Evolutionary conservation across 2,329 filamentous ascomycete genomes (phyloP), one percentile per base, ranked within the genome.

Genomic region (Zasmidium cellare): DNA sequence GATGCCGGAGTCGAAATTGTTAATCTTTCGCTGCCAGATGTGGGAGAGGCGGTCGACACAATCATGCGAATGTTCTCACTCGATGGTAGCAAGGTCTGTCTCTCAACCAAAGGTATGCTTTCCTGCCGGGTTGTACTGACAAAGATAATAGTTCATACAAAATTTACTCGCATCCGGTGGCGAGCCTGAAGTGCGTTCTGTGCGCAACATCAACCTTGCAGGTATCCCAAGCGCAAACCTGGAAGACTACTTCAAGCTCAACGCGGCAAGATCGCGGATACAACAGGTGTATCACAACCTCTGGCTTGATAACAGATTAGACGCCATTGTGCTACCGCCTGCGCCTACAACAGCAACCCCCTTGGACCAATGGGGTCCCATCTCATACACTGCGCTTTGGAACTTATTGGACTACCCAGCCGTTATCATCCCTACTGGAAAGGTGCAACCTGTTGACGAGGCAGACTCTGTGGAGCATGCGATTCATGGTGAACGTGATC

Each of bases 301-400:
- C 0, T 76, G 79, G 68, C 67, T 73, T 1, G 67, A 76, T 16
- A 65, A 80, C 18, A 64, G 71, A 3, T 68, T 85, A 3, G 82
- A 85, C 68, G 78, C 77, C 0, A 67, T 85, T 0, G 50, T 86
- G 18, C 75, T 75, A 51, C 76, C 79, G 3, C 74, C 76, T 3
- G 77, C 80, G 6, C 79, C 80, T 61, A 76, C 71, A 14, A 83
- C 80, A 0, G 82, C 83, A 0, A 76, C 80, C 0, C 71, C 71
- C 20, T 79, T 84, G 64, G 82, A 85, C 64, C 76, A 72, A 0
- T 85, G 79, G 67, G 76, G 78, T 0, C 24, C 74, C 0, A 72
- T 77, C 1, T 67, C 75, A 0, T 82, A 81, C 52, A 84, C 82
- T 0, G 66, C 77, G n/a, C 59, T 84, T 25, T 76, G 76, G 66